Evolutionary conservation across 108 stramenopile species (phyloP), one percentile per base, ranked within the genome.

Genomic region (Skeletonema marinoi): DNA sequence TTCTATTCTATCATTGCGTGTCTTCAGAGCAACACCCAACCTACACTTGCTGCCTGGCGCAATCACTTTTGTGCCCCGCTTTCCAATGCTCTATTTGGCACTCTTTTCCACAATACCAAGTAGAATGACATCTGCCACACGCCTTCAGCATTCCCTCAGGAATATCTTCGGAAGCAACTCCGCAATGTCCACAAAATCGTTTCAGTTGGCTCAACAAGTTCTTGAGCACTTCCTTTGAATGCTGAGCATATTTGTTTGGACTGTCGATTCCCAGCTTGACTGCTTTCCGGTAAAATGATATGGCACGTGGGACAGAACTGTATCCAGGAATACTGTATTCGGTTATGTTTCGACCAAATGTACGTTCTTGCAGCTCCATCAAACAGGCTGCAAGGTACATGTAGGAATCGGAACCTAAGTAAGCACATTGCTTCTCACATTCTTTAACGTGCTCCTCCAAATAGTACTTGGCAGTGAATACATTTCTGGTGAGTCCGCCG

Each of bases 1-100:
- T 25, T 25, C 25, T 25, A 25, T 25, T 0, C 25, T 0, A 25
- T 25, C 25, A 0, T 25, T 25, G 25, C 25, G 0, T 25, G 25
- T 25, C 25, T 0, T 25, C 25, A 25, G 25, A 35, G 6, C 33
- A 0, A 35, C 33, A 6, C 33, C 33, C 33, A 35, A 35, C 33
- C 33, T 35, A 35, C 4, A 35, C 33, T 35, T 25, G 25, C 54
- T 56, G 54, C 54, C 21, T 56, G 54, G 2, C 21, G 44, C 66
- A 67, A 17, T 51, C 46, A 13, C 10, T n/a, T 33, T 67, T 67
- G 66, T 67, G 66, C 16, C 66, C 66, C 32, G 46, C 17, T 16
- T 67, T 42, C 66, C 66, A 67, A 33, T 67, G 66, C 39, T 46
- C 44, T 2, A 6, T 5, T 48, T 59, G 67, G 38, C 67, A 68